Evolutionary conservation across 768 basidiomycete genomes (phyloP).

Genomic region (Boletellus emodensis): DNA sequence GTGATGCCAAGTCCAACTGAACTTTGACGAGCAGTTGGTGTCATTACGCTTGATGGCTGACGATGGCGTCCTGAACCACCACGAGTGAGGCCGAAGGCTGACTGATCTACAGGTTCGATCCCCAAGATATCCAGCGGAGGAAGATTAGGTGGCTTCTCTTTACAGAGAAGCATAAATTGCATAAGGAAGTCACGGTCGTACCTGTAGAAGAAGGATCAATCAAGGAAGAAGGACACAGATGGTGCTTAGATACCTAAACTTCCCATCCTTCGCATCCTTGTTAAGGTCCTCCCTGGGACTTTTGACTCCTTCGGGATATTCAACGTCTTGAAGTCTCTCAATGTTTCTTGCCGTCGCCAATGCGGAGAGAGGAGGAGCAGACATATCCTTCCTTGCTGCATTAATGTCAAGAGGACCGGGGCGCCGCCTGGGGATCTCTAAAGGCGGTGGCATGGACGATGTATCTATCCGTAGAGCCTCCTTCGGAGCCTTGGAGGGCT

Average conservation of each 20-base stretch:
- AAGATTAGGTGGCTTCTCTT: conserved; percentile 88
- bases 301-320: conserved; percentile 79
- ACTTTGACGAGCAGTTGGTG: conserved; percentile 42
- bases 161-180: conserved; percentile 94
- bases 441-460: conserved; percentile 37
- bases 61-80: conserved; percentile 64
- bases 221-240: neutral
- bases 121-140: conserved; percentile 90
- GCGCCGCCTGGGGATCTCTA: conserved; percentile 43
- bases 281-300: conserved; percentile 87
- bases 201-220: conserved; percentile 38
- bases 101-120: conserved; percentile 70
- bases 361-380: conserved; percentile 45
- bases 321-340: conserved; percentile 69
- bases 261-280: conserved; percentile 75
- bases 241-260: conserved; percentile 63
- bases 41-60: conserved; percentile 40
- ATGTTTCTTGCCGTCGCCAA: conserved; percentile 83
- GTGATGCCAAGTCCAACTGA: conserved; percentile 47
- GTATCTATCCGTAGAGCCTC: conserved; percentile 68
- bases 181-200: conserved; percentile 97
- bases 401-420: conserved; percentile 75
- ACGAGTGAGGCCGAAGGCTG: conserved; percentile 48
- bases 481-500: conserved; percentile 36
- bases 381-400: conserved; percentile 40